Conservation (phyloP, 2,329 filamentous ascomycete species). For the Colletotrichum zoysiae region DNA sequence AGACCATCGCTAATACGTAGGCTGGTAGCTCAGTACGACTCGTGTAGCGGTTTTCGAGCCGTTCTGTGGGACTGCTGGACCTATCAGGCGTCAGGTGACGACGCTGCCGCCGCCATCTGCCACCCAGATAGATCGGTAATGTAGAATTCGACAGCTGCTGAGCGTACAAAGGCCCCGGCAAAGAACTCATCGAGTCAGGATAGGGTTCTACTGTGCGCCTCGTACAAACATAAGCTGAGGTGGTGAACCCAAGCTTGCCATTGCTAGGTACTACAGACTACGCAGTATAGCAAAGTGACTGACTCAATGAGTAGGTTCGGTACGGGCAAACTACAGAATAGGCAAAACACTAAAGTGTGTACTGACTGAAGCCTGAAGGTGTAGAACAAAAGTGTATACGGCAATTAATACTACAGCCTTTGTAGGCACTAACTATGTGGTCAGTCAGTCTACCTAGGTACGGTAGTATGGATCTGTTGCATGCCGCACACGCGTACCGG, state of each 20-base stretch:
- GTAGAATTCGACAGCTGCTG: not conserved
- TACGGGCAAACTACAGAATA: not conserved
- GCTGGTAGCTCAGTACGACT: not conserved
- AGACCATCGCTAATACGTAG: not conserved
- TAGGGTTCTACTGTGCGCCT: slow-evolving; percentile 14
- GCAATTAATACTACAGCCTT: no score
- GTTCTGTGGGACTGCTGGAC: not conserved
- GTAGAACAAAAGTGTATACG: no score
- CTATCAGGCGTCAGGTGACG: not conserved
- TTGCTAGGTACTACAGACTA: not conserved
- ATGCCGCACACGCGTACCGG: no score
- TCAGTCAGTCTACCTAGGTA: not conserved
- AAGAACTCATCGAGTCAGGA: slow-evolving; percentile 8
- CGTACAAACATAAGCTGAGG: slow-evolving; percentile 13
- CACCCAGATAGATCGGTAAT: not conserved
- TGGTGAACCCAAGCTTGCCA: not conserved
- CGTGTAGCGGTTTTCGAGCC: not conserved
- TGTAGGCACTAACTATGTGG: no score
- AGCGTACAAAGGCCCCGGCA: not conserved
- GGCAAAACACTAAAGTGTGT: no score
- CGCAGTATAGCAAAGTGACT: no score
- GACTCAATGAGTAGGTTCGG: no score
- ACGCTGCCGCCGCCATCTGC: slow-evolving; percentile 12
- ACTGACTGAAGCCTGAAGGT: no score
- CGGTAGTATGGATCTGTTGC: not conserved